Evolutionary conservation across 768 basidiomycete genomes (phyloP), one percentile per base, ranked within the genome.

Genomic region (Tulasnella calospora): DNA sequence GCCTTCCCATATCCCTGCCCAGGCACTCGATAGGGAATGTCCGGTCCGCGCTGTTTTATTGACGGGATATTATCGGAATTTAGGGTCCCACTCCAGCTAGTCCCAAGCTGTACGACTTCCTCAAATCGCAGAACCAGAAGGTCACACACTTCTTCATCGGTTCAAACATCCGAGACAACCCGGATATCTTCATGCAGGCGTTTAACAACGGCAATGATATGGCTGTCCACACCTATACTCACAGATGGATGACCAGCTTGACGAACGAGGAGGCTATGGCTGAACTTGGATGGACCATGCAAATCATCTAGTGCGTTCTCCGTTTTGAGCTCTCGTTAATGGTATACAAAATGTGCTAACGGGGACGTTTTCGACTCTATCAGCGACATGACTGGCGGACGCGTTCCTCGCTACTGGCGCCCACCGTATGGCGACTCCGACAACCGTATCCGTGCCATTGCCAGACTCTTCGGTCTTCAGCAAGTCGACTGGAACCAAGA

Each of bases 91-190:
- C 87, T 21, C 85, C 86, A 1, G 79, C 84, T 2, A 86, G 85
- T 6, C 79, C 82, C 17, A 71, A 75, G 15, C 88, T 97, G 27
- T 89, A 93, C 82, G 81, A 88, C 9, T 96, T 94, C 83, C 86
- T 97, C 72, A 80, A 86, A 79, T 76, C 85, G n/a, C 88, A 96
- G 78, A 89, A 91, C 79, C 83, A 90, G 77, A 87, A 84, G n/a
- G 91, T 90, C 3, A 96, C 95, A 6, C 94, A 96, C 83, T 97
- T 96, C 84, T 89, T 95, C 87, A 96, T 98, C 80, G 96, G 96
- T 23, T 82, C 88, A 44, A 92, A 95, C 82, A 92, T 96, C 78
- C 81, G 92, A 36, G 73, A 82, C 57, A 86, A 92, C 82, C 88
- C 90, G 5, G 82, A 86, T 12, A 81, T 86, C 70, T 94, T 95